Evolutionary conservation across 2,329 filamentous ascomycete species (phyloP), one percentile per base, ranked within the genome.

Genomic region (Cladosporium sp.): DNA sequence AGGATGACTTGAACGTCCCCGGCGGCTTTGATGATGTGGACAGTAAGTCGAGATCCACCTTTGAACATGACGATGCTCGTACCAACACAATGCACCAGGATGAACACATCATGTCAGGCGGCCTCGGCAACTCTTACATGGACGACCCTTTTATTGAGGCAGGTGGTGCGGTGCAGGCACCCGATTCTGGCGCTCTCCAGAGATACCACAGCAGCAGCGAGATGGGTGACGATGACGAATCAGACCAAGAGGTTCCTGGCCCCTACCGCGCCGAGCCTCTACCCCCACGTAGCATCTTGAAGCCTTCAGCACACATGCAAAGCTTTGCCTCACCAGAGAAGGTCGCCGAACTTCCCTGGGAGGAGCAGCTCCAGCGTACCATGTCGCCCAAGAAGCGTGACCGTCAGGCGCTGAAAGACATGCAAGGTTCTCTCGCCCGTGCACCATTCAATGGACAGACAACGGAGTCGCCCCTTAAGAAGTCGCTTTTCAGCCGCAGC

Each of bases 371-470:
- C 69, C 91, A 93, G 76, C 93, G 93, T 70, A 98, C 95, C 6
- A 92, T 98, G 71, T 97, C 92, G 74, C 94, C 95, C 6, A 89
- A 91, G 75, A 98, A 98, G 81, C 90, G 95, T 74, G 91, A 97
- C 80, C 91, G 94, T 68, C 84, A 86, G 66, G 89, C 89, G 30
- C 82, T 95, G 36, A 83, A 79, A 79, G 89, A 84, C 81, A 89
- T 80, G 79, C 90, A 89, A 71, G 83, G 81, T 48, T 84, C 86
- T 66, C 83, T 84, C 30, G 82, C 88, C 58, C 82, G 83, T 68
- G 81, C 82, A 69, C 79, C 78, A 66, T 78, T 79, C 62, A 74
- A 69, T 51, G 65, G 76, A 67, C 28, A 34, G 11, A 6, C 58
- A n/a, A 48, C 68, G 60, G 77, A 78, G 51, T 79, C 75, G 57